A percentile compares a stretch with the other conserved stretches of the same genome.
These are phyloP conservation scores for Asterophora parasitica DNA, from an alignment of 768 basidiomycete genomes.

Conservation along the genomic window DNA sequence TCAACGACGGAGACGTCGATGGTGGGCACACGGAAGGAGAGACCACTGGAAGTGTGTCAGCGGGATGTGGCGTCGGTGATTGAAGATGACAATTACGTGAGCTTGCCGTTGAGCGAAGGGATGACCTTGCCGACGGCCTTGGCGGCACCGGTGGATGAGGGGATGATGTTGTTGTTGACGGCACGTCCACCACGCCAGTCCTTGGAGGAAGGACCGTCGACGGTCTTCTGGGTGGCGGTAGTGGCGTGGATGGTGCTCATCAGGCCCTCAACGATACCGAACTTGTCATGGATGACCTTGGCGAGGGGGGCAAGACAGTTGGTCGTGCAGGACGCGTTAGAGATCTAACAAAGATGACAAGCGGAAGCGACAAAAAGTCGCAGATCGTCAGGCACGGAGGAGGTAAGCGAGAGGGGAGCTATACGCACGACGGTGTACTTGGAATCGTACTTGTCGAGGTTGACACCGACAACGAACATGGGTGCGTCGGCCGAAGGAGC, in stretches of 20 bases:
- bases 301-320: slow-evolving; percentile 99
- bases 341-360: slow-evolving; percentile 51
- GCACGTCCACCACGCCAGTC: slow-evolving; percentile 98
- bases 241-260: slow-evolving; percentile 99
- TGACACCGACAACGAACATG: slow-evolving; percentile 94
- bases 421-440: slow-evolving; percentile 76
- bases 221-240: slow-evolving; percentile 93
- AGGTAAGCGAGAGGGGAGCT: slow-evolving; percentile 5
- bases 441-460: slow-evolving; percentile 88
- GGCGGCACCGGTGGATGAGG: slow-evolving; percentile 97
- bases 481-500: slow-evolving; percentile 97
- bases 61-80: neutral
- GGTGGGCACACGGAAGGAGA: slow-evolving; percentile 96
- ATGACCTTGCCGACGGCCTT: slow-evolving; percentile 99
- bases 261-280: slow-evolving; percentile 92
- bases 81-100: slow-evolving; percentile 64
- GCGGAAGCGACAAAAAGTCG: neutral
- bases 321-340: slow-evolving; percentile 99
- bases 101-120: slow-evolving; percentile 92
- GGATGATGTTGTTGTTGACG: slow-evolving; percentile 98
- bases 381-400: slow-evolving; percentile 1
- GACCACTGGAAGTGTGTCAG: slow-evolving; percentile 49
- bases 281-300: slow-evolving; percentile 97
- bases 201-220: slow-evolving; percentile 91
- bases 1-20: slow-evolving; percentile 97